Conservation (phyloP, 441 rosid species). For the Populus tomentosa region DNA sequence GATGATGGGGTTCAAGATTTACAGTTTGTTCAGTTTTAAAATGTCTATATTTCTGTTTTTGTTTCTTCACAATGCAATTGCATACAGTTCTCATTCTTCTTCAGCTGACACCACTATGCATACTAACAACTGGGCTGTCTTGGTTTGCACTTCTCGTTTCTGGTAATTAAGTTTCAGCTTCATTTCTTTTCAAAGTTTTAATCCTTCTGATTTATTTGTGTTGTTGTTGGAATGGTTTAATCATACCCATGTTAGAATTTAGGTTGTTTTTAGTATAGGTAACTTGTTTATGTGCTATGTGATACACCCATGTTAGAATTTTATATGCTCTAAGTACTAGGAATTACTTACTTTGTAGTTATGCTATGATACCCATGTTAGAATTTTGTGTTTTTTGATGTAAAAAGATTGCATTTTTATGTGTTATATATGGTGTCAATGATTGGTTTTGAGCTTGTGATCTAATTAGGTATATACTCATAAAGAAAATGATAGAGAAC, state of each 20-base stretch:
- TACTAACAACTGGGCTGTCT: constrained; percentile 97
- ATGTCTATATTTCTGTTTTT: constrained; percentile 21
- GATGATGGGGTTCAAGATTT: constrained; percentile 20
- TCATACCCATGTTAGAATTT: background rate
- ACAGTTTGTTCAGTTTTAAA: constrained; percentile 6
- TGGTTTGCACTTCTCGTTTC: constrained; percentile 98
- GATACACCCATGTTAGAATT: background rate
- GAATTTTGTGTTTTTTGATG: background rate
- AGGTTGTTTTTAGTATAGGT: background rate
- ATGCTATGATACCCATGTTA: background rate
- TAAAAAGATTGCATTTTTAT: background rate
- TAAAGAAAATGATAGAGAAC: background rate
- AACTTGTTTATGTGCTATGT: background rate
- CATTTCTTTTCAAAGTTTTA: background rate
- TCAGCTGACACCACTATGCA: constrained; percentile 66
- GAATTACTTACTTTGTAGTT: background rate
- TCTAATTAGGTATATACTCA: background rate
- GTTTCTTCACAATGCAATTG: constrained; percentile 28
- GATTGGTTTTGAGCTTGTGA: background rate
- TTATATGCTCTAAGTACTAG: background rate
- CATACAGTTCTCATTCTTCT: constrained; percentile 27
- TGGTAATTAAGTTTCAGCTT: constrained; percentile 43
- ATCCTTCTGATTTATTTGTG: background rate
- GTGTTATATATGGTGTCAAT: background rate
- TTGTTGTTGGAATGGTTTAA: background rate